Evolutionary conservation across 2,329 filamentous ascomycete species (phyloP), one percentile per base, ranked within the genome.

Genomic region (Xylariaceae sp.): DNA sequence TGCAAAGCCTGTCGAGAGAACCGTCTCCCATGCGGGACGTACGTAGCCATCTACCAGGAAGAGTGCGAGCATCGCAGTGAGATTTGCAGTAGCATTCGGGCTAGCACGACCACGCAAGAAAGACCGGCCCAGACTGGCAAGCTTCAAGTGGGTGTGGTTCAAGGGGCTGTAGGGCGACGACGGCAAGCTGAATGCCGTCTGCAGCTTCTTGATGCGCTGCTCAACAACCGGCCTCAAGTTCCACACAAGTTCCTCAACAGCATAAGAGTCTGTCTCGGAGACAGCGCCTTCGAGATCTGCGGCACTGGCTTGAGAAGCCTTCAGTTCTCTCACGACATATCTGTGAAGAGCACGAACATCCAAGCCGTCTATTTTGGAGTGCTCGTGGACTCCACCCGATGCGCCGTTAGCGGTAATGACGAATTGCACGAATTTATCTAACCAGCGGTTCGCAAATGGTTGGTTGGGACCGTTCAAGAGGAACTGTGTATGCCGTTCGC

Each of bases 321-420:
- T 45, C 13, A 45, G 42, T 45, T 45, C 42, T 45, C 13, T n/a
- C 5, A 15, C 17, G 35, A 30, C 23, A 34, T 35, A 13, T 10
- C 45, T 50, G 30, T 65, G 63, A 7, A 64, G 48, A n/a, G 15
- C 17, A 4, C 60, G 61, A 2, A 49, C 61, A 35, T 66, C 63
- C 1, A 64, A 49, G 4, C 58, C 63, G 18, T 66, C 64, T 5
- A 65, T 11, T 47, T 66, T 66, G n/a, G 64, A 37, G 18, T 66
- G 64, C 23, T 65, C 63, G 44, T 54, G 61, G 2, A 58, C 56
- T 1, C 45, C 61, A 1, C 58, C 61, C 2, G 64, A 66, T 3
- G 60, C 9, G 1, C 64, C 64, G 45, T 66, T 65, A 11, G 59
- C 57, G 3, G 63, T 58, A 10, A 66, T 58, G 42, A 48, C 45